Base-by-base conservation (phyloP, 306 rosid genomes). In the Hippophae rhamnoides region DNA sequence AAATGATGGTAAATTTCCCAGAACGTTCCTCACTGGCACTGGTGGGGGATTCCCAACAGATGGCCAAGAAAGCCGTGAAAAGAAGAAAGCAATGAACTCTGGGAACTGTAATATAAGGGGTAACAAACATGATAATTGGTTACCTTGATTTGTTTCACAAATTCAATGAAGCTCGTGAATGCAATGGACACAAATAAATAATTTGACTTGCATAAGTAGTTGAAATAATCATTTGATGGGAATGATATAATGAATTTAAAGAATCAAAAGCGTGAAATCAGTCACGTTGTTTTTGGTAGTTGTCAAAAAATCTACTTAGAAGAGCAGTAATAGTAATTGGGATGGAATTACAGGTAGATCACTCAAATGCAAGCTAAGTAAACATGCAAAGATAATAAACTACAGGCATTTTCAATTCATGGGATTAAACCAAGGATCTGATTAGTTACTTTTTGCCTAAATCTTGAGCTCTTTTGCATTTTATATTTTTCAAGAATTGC, bases 11-110 rank as follows among this genome's bases (percentile, higher is more conserved):
- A 68, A 50, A 60, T 69, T 80, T 66, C 86, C 81, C 25, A 57
- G 68, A 65, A 70, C 76, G 68, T 76, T 75, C 78, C 95, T 80
- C 8, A 76, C 42, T 42, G 95, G 80, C 55, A 94, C 61, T 67
- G 84, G 69, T 25, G 74, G 83, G 8, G 78, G 82, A 80, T 74
- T 82, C 61, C 93, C 84, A 57, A 46, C 64, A 43, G 94, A 80
- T 72, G 90, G 99, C 82, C 83, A 80, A 41, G 90, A 72, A 72
- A 86, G 56, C 55, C 89, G 74, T 6, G 90, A 79, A 77, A 93
- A 89, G 50, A 78, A 75, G 45, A 97, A 84, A 25, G 83, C 12
- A 65, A 93, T 52, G 14, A 84, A 67, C 74, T 77, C 87, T 8
- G 99, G 99, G 62, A 86, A 74, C 97, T 92, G 95, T 31, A 61